Conservation (phyloP, 306 rosid genomes). For the Carpinus viminea region DNA sequence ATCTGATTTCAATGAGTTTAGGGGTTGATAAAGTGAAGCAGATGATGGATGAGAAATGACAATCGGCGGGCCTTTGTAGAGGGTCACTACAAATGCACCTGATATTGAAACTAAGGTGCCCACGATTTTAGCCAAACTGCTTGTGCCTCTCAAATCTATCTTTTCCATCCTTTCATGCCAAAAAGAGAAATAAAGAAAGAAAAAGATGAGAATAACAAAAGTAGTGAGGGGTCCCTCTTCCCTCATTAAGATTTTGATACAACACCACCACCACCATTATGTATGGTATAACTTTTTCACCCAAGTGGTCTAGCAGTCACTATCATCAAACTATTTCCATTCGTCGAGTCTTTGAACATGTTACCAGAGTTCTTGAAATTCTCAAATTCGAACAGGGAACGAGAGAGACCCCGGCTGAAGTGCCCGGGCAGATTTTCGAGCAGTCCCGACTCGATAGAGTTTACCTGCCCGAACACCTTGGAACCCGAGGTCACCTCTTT, state of each 20-base stretch:
- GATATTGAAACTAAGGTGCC: conserved; percentile 80
- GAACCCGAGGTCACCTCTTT: too few relatives aligned
- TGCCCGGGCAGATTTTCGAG: too few relatives aligned
- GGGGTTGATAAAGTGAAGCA: conserved; percentile 36
- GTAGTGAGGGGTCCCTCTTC: background rate
- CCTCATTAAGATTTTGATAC: background rate
- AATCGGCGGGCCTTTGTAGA: conserved; percentile 76
- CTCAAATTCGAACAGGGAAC: too few relatives aligned
- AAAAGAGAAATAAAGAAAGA: background rate
- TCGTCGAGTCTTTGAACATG: background rate
- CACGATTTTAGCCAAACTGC: conserved; percentile 72
- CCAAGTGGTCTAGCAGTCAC: background rate
- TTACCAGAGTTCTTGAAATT: too few relatives aligned
- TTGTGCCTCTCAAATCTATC: conserved; percentile 47
- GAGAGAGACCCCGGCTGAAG: too few relatives aligned
- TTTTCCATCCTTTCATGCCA: conserved; percentile 68
- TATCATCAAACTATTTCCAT: background rate
- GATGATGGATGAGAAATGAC: conserved; percentile 33
- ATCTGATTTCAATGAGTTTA: conserved; percentile 34
- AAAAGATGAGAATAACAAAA: background rate
- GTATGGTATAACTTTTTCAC: background rate
- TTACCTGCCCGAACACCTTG: too few relatives aligned
- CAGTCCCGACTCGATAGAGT: too few relatives aligned
- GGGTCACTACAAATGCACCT: conserved; percentile 85
- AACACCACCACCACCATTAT: background rate